phyloP scores from a whole-genome alignment of 176 grass and related monocot species.

The Oryza meyeriana region DNA sequence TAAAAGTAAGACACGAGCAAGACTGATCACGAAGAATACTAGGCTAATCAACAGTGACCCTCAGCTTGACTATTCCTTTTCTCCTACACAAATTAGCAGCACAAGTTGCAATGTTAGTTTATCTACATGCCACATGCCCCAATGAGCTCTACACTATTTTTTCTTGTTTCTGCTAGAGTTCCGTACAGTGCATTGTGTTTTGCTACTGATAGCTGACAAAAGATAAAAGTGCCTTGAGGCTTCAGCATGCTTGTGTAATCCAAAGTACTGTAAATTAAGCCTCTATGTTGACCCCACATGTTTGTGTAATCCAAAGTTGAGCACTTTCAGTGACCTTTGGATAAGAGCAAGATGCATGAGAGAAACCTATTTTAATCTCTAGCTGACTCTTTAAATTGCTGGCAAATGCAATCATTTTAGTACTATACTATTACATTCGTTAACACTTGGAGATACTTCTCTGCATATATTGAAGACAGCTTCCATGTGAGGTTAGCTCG shows the following conservation, averaged over 20 bases:
- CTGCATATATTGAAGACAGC: neutral
- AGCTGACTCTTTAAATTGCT: neutral
- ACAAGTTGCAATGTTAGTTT: constrained; percentile 1
- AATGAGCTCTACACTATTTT: neutral
- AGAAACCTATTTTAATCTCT: neutral
- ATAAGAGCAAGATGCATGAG: neutral
- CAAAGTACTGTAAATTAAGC: neutral
- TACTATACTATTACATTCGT: neutral
- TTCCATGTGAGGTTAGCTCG: neutral
- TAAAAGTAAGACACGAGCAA: neutral
- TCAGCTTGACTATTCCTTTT: neutral
- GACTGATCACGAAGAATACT: neutral
- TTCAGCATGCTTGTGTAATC: neutral
- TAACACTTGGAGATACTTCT: neutral
- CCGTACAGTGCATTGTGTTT: constrained; percentile 1
- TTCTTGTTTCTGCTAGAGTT: neutral
- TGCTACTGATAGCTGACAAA: neutral
- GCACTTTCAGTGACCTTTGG: neutral
- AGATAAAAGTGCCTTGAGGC: neutral
- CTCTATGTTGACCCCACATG: neutral
- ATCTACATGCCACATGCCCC: neutral
- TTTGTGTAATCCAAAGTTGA: neutral
- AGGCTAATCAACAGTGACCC: neutral
- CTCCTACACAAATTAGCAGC: neutral
- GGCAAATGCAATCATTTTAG: neutral